Base-by-base conservation (phyloP, 805 yeast species). In the Starmerella vaccinii region DNA sequence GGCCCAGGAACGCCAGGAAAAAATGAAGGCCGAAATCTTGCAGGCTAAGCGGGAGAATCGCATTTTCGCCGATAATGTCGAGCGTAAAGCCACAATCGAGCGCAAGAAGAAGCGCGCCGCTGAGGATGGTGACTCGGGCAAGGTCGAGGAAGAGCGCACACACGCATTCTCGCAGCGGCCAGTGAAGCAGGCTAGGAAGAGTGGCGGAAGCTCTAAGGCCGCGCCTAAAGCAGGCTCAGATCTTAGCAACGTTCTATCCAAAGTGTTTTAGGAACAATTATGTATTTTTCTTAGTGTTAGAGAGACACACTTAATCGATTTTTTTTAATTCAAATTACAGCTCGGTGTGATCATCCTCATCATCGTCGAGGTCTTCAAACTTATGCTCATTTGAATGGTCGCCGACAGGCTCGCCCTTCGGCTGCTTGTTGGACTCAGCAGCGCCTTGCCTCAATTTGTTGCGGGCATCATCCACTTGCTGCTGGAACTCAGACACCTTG, bases 11-110 rank as follows among this genome's bases (percentile, higher is more conserved):
- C 80, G 95, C 66, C 95, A 88, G 61, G 79, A 90, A 47, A 88
- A 85, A 68, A 71, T 90, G 62, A 81, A 88, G 55, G 77, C 94
- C 53, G 97, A 92, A 66, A 77, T 92, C 33, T 76, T 94, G 1
- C 95, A 87, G 65, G 95, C 94, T 37, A 83, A 81, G 50, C 83
- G 85, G 59, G 75, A 90, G 65, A 89, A 89, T 70, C 86, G 87
- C 67, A 77, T 82, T 16, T 92, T 82, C 63, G 77, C 89, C 52
- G 76, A 76, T 57, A 88, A 87, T 62, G 89, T 90, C 40, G 97
- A 90, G 63, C 79, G 78, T 57, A 81, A 92, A 54, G 74, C 76
- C 40, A 80, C 79, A 51, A 85, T 88, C 6, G 72, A 77, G 59
- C 67, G 70, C 51, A 76, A 76, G 66, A 55, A 49, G 46, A 51